phyloP scores from a whole-genome alignment of 2,329 filamentous ascomycete genomes.

The Aspergillus sp. region DNA sequence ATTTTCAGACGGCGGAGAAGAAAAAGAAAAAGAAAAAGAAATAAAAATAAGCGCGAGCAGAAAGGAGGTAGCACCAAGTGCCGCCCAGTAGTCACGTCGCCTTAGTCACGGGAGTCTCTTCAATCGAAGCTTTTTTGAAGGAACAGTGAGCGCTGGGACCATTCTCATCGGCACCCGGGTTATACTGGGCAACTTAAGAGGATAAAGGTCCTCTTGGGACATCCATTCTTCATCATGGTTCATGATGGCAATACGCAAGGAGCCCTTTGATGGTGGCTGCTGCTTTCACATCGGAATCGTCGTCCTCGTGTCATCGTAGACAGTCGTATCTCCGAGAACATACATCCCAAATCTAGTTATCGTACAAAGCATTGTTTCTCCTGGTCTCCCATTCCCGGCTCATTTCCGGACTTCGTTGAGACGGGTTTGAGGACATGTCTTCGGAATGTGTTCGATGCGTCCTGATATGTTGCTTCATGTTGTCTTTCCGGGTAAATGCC shows the following conservation, averaged over 20 bases:
- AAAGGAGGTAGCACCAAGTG: conserved; percentile 6
- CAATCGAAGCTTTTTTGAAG: conserved; percentile 4
- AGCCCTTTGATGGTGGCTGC: conserved; percentile 8
- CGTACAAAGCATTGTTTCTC: conserved; percentile 15
- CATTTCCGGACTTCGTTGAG: conserved; percentile 16
- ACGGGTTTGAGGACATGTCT: conserved; percentile 26
- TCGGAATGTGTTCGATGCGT: conserved; percentile 52
- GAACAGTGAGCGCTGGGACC: neutral
- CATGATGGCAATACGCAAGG: conserved; percentile 12
- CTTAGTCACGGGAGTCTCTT: neutral
- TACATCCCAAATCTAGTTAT: conserved; percentile 17
- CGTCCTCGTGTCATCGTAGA: conserved; percentile 16
- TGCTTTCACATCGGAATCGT: conserved; percentile 11
- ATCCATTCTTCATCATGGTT: conserved; percentile 5
- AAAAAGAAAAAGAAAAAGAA: conserved; percentile 2
- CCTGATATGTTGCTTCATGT: conserved; percentile 68
- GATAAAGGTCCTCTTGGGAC: neutral
- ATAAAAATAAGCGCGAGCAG: neutral
- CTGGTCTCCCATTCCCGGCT: conserved; percentile 13
- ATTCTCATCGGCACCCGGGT: neutral
- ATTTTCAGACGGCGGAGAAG: conserved; percentile 10
- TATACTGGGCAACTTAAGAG: neutral
- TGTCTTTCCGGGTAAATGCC: conserved; percentile 67
- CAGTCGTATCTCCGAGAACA: conserved; percentile 13
- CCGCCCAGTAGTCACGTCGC: conserved; percentile 17